Evolutionary conservation across 768 basidiomycete species (phyloP).

Genomic region (Leucocoprinus leucothites): DNA sequence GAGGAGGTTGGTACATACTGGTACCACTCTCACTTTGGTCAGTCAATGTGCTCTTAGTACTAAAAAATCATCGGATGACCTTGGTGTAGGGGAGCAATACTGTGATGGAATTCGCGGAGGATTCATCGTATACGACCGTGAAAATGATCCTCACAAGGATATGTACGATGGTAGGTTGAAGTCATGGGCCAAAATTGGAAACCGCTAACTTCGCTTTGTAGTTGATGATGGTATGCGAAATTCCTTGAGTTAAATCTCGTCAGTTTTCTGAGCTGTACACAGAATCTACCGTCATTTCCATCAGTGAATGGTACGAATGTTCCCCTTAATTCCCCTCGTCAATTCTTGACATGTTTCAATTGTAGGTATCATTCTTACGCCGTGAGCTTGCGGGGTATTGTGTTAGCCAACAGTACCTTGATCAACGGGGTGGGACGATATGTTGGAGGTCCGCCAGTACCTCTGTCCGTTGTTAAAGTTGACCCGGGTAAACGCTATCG

Average conservation of each 20-base stretch:
- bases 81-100: slow-evolving; percentile 32
- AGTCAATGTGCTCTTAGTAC: slow-evolving; percentile 34
- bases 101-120: slow-evolving; percentile 45
- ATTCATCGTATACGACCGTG: slow-evolving; percentile 28
- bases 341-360: slow-evolving; percentile 28
- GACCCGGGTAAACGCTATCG: slow-evolving; percentile 28
- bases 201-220: slow-evolving; percentile 1
- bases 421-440: slow-evolving; percentile 38
- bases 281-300: slow-evolving; percentile 37
- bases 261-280: slow-evolving; percentile 21
- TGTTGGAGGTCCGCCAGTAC: slow-evolving; percentile 25
- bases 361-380: slow-evolving; percentile 22
- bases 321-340: slow-evolving; percentile 25
- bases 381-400: slow-evolving; percentile 21
- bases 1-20: slow-evolving; percentile 41
- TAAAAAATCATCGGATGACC: slow-evolving; percentile 20
- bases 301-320: slow-evolving; percentile 34
- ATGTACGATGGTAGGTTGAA: no score
- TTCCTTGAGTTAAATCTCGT: slow-evolving; percentile 13
- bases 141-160: no score
- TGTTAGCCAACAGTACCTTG: slow-evolving; percentile 27
- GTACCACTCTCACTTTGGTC: slow-evolving; percentile 29
- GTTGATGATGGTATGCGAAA: slow-evolving; percentile 32
- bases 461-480: slow-evolving; percentile 33
- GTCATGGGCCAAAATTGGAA: slow-evolving; percentile 26